phyloP scores from a whole-genome alignment of 2,329 filamentous ascomycete genomes.

The Byssoonygena ceratinophila region DNA sequence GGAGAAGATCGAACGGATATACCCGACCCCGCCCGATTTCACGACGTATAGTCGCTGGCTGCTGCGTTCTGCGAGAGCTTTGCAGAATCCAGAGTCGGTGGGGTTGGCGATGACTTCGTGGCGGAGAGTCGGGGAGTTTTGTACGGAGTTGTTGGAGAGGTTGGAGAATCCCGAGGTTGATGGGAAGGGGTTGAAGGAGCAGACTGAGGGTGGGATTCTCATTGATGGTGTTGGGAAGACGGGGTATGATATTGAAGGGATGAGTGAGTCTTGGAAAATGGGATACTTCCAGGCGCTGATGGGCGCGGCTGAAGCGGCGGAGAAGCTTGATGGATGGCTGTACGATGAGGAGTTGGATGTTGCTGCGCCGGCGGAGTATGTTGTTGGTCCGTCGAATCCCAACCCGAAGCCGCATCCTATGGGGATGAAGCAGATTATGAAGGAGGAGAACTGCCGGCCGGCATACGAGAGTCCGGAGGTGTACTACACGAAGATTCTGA shows the following conservation, averaged over 20 bases:
- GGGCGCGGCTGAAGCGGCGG: slow-evolving; percentile 62
- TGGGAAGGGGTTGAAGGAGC: slow-evolving; percentile 53
- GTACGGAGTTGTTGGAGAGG: slow-evolving; percentile 50
- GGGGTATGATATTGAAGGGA: slow-evolving; percentile 59
- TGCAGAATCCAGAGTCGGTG: slow-evolving; percentile 47
- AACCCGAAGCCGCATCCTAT: slow-evolving; percentile 60
- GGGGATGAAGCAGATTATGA: slow-evolving; percentile 44
- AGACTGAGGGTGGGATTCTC: slow-evolving; percentile 43
- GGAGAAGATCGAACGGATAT: slow-evolving; percentile 62
- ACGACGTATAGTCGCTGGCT: slow-evolving; percentile 56
- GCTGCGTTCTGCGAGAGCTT: slow-evolving; percentile 54
- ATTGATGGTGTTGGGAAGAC: slow-evolving; percentile 47
- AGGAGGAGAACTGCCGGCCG: slow-evolving; percentile 62
- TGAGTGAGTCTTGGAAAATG: slow-evolving; percentile 72
- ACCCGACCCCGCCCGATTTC: slow-evolving; percentile 79
- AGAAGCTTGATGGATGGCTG: slow-evolving; percentile 72
- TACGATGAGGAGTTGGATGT: slow-evolving; percentile 55
- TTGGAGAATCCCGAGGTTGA: slow-evolving; percentile 61
- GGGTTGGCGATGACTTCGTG: slow-evolving; percentile 53
- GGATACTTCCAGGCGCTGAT: slow-evolving; percentile 79
- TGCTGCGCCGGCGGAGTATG: slow-evolving; percentile 60
- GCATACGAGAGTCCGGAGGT: slow-evolving; percentile 61
- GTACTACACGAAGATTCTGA: slow-evolving; percentile 73
- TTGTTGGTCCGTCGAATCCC: slow-evolving; percentile 76
- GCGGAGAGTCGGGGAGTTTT: slow-evolving; percentile 53